Percentiles rank a stretch among this genome's conserved stretches.
Conservation (phyloP, 2,329 filamentous ascomycete genomes). For the Dactylellina drechsleri region DNA sequence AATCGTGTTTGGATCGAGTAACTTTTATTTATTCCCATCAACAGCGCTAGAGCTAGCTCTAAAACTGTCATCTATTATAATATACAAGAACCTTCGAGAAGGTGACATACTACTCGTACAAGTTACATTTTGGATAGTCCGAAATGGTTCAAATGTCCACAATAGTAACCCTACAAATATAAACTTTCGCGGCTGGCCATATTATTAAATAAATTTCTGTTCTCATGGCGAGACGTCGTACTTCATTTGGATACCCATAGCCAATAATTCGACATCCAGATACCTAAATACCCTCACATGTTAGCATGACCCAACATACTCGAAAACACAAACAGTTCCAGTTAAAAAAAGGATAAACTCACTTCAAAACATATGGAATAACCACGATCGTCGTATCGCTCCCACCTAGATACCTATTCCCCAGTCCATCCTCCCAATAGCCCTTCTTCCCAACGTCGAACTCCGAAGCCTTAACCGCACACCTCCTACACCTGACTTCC, state of each 20-base stretch:
- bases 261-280: conserved; percentile 91
- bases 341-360: conserved; percentile 29
- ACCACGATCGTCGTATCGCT: conserved; percentile 91
- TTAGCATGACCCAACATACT: conserved; percentile 33
- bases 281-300: conserved; percentile 60
- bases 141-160: not conserved
- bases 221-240: conserved; percentile 72
- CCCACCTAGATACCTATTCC: conserved; percentile 84
- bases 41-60: no score
- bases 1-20: no score
- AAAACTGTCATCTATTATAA: no score
- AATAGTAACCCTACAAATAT: not conserved
- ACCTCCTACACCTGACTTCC: conserved; percentile 81
- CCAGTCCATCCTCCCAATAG: conserved; percentile 89
- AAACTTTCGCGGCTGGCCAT: not conserved
- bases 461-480: conserved; percentile 72
- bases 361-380: conserved; percentile 91
- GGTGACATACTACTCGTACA: conserved; percentile 6
- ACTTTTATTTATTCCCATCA: no score
- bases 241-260: conserved; percentile 95
- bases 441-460: conserved; percentile 75
- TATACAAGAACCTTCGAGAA: not conserved
- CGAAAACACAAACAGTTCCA: not conserved
- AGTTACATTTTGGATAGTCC: not conserved
- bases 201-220: no score